Percentiles rank a stretch among this genome's conserved stretches.
These are phyloP conservation scores for Aurinia saxatilis DNA, from an alignment of 345 rosid genomes.

Conservation along the genomic window DNA sequence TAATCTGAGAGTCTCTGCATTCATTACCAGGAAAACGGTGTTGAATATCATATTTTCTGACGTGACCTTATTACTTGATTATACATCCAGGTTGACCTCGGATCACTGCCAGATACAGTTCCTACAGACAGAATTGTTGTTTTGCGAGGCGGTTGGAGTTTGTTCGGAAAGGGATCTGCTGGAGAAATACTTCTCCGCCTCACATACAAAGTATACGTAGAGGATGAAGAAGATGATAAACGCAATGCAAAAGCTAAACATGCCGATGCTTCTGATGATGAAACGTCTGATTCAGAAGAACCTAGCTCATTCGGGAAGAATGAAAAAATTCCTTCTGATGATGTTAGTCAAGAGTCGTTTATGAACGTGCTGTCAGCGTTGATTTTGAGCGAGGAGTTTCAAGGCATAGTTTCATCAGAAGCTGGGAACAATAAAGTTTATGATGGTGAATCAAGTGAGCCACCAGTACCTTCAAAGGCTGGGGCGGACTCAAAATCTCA, in stretches of 20 bases:
- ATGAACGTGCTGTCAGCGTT: constrained; percentile 93
- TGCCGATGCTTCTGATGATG: constrained; percentile 66
- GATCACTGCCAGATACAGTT: constrained; percentile 83
- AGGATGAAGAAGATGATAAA: constrained; percentile 92
- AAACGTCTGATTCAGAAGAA: constrained; percentile 63
- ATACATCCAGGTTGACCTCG: constrained; percentile 63
- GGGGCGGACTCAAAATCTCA: constrained; percentile 28
- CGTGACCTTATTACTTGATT: constrained; percentile 21
- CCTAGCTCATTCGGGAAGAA: constrained; percentile 31
- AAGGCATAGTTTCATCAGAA: constrained; percentile 91
- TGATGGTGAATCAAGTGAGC: constrained; percentile 34
- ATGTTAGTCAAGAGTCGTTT: constrained; percentile 68
- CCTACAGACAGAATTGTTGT: constrained; percentile 76
- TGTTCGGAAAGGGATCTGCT: constrained; percentile 58
- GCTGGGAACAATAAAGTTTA: constrained; percentile 45
- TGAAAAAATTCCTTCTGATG: constrained; percentile 31
- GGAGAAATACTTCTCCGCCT: constrained; percentile 89
- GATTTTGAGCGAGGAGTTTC: constrained; percentile 92
- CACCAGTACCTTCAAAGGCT: constrained; percentile 32
- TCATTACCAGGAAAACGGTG: not conserved
- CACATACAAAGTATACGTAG: constrained; percentile 93
- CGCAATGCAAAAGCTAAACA: constrained; percentile 34
- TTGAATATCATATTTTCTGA: not conserved
- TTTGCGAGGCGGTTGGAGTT: constrained; percentile 75
- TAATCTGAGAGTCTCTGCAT: not conserved